A percentile compares a stretch with the other conserved stretches of the same genome.
Evolutionary conservation across 129 eudicot genomes (phyloP).

Genomic region (Centella asiatica): DNA sequence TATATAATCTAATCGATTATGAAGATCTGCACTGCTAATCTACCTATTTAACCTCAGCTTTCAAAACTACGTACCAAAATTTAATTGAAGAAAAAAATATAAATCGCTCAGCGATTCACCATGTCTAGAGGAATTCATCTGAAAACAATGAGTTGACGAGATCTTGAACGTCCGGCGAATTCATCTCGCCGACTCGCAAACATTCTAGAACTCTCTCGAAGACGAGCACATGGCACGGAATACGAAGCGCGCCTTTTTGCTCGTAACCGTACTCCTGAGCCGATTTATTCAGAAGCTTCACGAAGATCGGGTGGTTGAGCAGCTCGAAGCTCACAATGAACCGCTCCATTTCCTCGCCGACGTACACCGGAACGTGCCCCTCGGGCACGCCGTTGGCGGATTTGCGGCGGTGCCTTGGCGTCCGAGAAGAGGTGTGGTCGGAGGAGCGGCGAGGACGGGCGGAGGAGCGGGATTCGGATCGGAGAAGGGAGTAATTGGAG

Average conservation of each 20-base stretch:
- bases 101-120: no score
- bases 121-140: constrained; percentile 22
- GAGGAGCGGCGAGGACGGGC: constrained; percentile 20
- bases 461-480: constrained; percentile 26
- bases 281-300: constrained; percentile 51
- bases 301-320: constrained; percentile 69
- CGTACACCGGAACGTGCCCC: constrained; percentile 82
- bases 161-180: constrained; percentile 38
- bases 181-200: constrained; percentile 32
- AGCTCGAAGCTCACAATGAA: constrained; percentile 65
- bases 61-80: no score
- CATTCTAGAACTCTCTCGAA: constrained; percentile 64
- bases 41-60: no score
- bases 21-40: no score
- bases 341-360: constrained; percentile 88
- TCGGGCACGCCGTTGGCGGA: constrained; percentile 49
- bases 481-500: constrained; percentile 47
- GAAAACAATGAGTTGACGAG: constrained; percentile 34
- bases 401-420: constrained; percentile 11
- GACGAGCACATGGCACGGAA: constrained; percentile 63
- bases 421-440: neutral
- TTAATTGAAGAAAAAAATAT: no score
- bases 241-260: constrained; percentile 75
- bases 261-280: constrained; percentile 97
- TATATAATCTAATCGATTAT: no score